Evolutionary conservation across 2,329 filamentous ascomycete genomes (phyloP).

Genomic region (Aphanoascus verrucosus): DNA sequence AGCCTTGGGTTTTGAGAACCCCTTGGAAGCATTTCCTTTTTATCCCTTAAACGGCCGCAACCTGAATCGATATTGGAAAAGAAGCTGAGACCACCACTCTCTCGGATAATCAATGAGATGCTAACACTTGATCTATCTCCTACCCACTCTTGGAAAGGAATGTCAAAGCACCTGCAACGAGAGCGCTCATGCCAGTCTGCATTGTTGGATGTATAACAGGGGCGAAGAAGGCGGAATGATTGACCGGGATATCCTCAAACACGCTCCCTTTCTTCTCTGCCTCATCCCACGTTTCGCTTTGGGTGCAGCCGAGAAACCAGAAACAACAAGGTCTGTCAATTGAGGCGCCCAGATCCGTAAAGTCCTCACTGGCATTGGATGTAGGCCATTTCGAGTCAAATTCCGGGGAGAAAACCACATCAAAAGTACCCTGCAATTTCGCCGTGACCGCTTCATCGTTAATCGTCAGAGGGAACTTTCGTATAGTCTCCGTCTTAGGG

Average conservation of each 20-base stretch:
- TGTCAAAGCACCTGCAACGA: slow-evolving; percentile 43
- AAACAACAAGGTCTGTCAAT: slow-evolving; percentile 44
- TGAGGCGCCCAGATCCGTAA: slow-evolving; percentile 44
- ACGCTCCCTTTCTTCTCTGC: slow-evolving; percentile 36
- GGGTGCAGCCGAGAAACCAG: slow-evolving; percentile 47
- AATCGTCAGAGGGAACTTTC: slow-evolving; percentile 43
- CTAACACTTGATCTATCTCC: not conserved
- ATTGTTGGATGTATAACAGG: slow-evolving; percentile 51
- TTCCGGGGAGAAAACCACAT: slow-evolving; percentile 36
- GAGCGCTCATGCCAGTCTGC: slow-evolving; percentile 42
- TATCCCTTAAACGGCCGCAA: no score
- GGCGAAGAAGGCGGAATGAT: slow-evolving; percentile 51
- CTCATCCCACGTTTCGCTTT: slow-evolving; percentile 42
- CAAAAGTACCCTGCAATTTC: slow-evolving; percentile 38
- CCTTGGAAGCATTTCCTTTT: no score
- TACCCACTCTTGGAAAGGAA: slow-evolving; percentile 19
- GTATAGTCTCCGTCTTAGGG: slow-evolving; percentile 39
- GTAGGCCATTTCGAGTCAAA: slow-evolving; percentile 25
- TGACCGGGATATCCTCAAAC: slow-evolving; percentile 43
- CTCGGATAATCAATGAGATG: no score
- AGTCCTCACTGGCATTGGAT: slow-evolving; percentile 45
- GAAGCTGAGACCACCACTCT: no score
- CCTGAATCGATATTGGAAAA: not conserved
- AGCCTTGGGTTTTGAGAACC: no score
- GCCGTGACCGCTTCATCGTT: slow-evolving; percentile 42